phyloP scores from a whole-genome alignment of 2,329 filamentous ascomycete species.

The Cladosporium sp. region DNA sequence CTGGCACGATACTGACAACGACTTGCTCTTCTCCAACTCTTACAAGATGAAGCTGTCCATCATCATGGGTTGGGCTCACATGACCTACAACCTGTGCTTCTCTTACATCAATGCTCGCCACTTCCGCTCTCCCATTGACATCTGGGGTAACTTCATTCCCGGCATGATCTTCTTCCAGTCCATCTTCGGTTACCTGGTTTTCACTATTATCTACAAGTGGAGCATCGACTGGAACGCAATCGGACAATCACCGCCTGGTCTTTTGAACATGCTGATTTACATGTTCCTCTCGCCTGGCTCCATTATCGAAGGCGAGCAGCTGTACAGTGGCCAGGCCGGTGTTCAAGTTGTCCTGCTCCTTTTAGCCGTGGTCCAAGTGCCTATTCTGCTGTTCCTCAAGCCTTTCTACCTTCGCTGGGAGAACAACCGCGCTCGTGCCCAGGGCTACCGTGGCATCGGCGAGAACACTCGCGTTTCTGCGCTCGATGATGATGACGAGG shows the following conservation, averaged over 20 bases:
- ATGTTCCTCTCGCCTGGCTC: slow-evolving; percentile 92
- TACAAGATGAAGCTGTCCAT: slow-evolving; percentile 99
- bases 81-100: slow-evolving; percentile 96
- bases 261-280: slow-evolving; percentile 99
- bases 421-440: slow-evolving; percentile 80
- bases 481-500: slow-evolving; percentile 69
- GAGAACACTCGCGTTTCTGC: slow-evolving; percentile 85
- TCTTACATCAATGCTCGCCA: slow-evolving; percentile 90
- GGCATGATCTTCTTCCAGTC: slow-evolving; percentile 99
- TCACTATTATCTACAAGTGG: slow-evolving; percentile 98
- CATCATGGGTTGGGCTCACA: slow-evolving; percentile 92
- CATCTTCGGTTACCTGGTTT: slow-evolving; percentile 93
- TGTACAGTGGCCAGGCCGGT: slow-evolving; percentile 72
- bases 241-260: slow-evolving; percentile 68
- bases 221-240: slow-evolving; percentile 75
- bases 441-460: slow-evolving; percentile 89
- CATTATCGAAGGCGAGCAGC: slow-evolving; percentile 56
- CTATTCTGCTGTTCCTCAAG: slow-evolving; percentile 88
- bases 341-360: slow-evolving; percentile 78
- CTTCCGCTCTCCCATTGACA: slow-evolving; percentile 91
- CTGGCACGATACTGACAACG: slow-evolving; percentile 95
- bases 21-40: slow-evolving; percentile 92
- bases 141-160: slow-evolving; percentile 95
- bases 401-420: slow-evolving; percentile 92
- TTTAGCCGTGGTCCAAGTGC: slow-evolving; percentile 80